Evolutionary conservation across 768 basidiomycete genomes (phyloP), one percentile per base, ranked within the genome.

Genomic region (Naganishia friedmannii): DNA sequence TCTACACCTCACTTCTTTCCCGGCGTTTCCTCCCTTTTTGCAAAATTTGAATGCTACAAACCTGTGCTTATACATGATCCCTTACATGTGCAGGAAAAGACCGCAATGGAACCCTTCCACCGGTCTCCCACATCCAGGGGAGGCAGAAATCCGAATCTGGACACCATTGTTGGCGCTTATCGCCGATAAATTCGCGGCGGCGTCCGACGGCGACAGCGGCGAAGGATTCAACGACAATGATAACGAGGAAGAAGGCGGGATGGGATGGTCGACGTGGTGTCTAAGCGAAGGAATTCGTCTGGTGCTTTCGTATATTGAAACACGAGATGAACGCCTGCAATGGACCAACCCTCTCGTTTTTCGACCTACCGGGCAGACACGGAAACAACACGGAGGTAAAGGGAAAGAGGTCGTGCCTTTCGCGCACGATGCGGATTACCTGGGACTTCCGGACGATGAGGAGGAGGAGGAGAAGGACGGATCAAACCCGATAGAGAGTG

Each of bases 121-220:
- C 39, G 23, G 58, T 17, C 34, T 56, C 53, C 45, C 66, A 23
- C 12, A 31, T 26, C 46, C 58, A 54, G 55, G 29, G 23, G 15
- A 39, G 7, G 53, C 70, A 12, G 28, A 48, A 21, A 46, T 66
- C 39, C 31, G 65, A 21, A 56, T 70, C 12, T 72, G 71, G 71
- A 37, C 56, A 4, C 71, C 67, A 4, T 12, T 72, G 26, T 53
- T 72, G 19, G 53, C 51, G 26, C 48, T 70, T 13, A 23, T 70
- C 32, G 31, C 21, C 13, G 53, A 68, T 12, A 68, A 56, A 21
- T 65, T 58, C 19, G 21, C 48, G 1, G 31, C 60, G 19, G 60
- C 3, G 2, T 7, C n/a, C 37, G 6, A 26, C 39, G 37, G 12
- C 17, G 42, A 46, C 8, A 42, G 13, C 4, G 26, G 39, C 12